Conservation (phyloP, 2,329 filamentous ascomycete species). For the Microcera coccophila region DNA sequence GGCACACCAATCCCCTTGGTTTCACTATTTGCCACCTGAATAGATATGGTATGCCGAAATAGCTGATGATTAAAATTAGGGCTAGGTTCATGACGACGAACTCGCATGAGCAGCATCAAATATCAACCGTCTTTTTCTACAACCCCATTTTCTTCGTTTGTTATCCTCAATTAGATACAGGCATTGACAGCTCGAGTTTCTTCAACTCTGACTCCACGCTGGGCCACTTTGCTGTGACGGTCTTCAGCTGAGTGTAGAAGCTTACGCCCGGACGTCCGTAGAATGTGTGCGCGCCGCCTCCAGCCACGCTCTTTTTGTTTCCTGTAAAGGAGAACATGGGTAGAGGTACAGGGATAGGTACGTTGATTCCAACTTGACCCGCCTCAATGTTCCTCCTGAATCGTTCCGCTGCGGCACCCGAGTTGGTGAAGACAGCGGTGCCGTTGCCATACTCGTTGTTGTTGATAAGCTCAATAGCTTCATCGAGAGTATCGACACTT, state of each 20-base stretch:
- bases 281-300: constrained; percentile 83
- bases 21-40: no score
- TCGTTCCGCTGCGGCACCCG: constrained; percentile 64
- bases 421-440: constrained; percentile 71
- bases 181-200: constrained; percentile 79
- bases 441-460: constrained; percentile 78
- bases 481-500: constrained; percentile 67
- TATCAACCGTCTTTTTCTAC: no score
- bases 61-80: no score
- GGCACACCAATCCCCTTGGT: no score
- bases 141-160: no score
- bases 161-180: background rate
- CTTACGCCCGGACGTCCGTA: constrained; percentile 83
- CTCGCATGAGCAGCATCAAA: no score
- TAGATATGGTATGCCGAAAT: no score
- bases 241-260: constrained; percentile 93
- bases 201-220: constrained; percentile 42
- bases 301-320: constrained; percentile 80
- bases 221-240: constrained; percentile 85
- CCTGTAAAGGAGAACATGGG: constrained; percentile 66
- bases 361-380: constrained; percentile 76
- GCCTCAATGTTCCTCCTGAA: constrained; percentile 75
- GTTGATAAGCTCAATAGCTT: constrained; percentile 74
- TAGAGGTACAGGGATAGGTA: constrained; percentile 64
- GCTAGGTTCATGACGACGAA: no score